Percentiles rank a stretch among this genome's conserved stretches.
Conservation (phyloP, 768 basidiomycete genomes). For the Termitomyces sp. region DNA sequence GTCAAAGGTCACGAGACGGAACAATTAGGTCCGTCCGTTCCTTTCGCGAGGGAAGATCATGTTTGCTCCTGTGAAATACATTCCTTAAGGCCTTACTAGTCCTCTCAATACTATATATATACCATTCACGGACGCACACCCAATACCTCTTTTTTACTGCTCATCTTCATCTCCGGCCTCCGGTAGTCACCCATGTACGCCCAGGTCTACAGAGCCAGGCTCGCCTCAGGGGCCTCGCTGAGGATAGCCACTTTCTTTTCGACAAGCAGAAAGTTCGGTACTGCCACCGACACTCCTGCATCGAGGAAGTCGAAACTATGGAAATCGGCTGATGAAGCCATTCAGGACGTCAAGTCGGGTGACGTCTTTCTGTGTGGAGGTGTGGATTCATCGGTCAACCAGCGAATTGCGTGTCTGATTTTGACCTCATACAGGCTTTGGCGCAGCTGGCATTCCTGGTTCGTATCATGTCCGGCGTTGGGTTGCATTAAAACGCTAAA, state of each 20-base stretch:
- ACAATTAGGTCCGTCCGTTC: slow-evolving; percentile 10
- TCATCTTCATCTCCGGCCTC: background rate
- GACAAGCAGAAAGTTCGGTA: slow-evolving; percentile 25
- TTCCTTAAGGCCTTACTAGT: background rate
- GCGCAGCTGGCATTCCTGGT: slow-evolving; percentile 87
- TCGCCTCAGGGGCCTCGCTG: slow-evolving; percentile 12
- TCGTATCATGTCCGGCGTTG: slow-evolving; percentile 6
- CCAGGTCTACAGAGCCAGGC: slow-evolving; percentile 18
- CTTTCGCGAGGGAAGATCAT: slow-evolving; percentile 10
- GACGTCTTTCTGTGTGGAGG: slow-evolving; percentile 78
- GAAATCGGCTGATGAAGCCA: slow-evolving; percentile 75
- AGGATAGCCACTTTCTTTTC: slow-evolving; percentile 16
- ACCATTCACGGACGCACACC: background rate
- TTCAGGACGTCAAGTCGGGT: slow-evolving; percentile 78
- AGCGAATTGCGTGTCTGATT: background rate
- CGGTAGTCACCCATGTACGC: slow-evolving; percentile 9
- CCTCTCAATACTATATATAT: background rate
- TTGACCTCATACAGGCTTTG: slow-evolving; percentile 56
- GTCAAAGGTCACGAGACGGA: slow-evolving; percentile 6
- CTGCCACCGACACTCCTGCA: slow-evolving; percentile 22
- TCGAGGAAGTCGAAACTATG: slow-evolving; percentile 63
- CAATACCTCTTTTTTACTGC: background rate
- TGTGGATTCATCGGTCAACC: slow-evolving; percentile 28
- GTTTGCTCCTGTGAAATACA: slow-evolving; percentile 8
- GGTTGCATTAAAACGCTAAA: background rate